Percentiles rank a stretch among this genome's conserved stretches.
phyloP scores from a whole-genome alignment of 345 rosid species.

The Abelmoschus esculentus region DNA sequence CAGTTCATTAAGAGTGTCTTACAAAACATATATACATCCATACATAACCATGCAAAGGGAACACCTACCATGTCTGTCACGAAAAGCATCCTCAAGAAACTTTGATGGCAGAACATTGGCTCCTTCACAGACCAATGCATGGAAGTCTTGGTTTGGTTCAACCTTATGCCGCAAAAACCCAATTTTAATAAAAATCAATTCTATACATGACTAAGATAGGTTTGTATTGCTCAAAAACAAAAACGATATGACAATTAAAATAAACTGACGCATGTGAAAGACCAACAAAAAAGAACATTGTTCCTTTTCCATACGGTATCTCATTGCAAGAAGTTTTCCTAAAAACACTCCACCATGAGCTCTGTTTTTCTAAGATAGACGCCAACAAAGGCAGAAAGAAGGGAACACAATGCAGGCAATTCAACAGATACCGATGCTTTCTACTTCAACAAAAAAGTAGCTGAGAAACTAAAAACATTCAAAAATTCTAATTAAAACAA shows the following conservation, averaged over 20 bases:
- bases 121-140: constrained; percentile 84
- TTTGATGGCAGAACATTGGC: constrained; percentile 92
- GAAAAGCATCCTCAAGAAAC: constrained; percentile 71
- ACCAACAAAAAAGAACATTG: background rate
- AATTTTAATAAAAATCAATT: constrained; percentile 10
- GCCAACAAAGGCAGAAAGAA: background rate
- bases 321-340: background rate
- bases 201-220: background rate
- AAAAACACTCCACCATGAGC: background rate
- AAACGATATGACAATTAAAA: background rate
- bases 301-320: background rate
- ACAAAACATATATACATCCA: constrained; percentile 9
- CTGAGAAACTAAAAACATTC: background rate
- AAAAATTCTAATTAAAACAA: background rate
- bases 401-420: background rate
- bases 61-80: constrained; percentile 59
- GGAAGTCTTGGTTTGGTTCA: constrained; percentile 94
- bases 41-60: constrained; percentile 8
- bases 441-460: background rate
- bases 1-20: constrained; percentile 6
- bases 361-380: background rate
- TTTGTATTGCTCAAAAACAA: background rate
- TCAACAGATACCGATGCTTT: background rate
- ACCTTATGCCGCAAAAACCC: constrained; percentile 66
- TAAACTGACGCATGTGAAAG: background rate